Evolutionary conservation across 768 basidiomycete species (phyloP), one percentile per base, ranked within the genome.

Genomic region (Tylopilus rubrobrunneus): DNA sequence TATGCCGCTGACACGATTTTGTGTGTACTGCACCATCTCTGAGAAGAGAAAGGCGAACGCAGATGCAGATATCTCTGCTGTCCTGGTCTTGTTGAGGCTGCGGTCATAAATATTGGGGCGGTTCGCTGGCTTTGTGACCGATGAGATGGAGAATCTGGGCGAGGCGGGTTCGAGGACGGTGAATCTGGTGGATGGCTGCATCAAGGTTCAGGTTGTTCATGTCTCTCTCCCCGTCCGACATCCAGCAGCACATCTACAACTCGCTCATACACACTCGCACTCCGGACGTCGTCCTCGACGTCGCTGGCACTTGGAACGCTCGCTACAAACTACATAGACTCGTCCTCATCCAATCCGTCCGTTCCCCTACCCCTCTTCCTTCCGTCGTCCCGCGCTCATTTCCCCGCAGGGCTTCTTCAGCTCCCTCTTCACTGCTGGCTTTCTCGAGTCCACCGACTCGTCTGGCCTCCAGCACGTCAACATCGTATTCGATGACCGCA

Each of bases 11-110:
- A 98, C 96, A 49, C 93, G 83, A 65, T 92, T 94, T 74, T 98
- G 97, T 1, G 92, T 96, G 72, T 98, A 98, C 69, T 94, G 88
- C 2, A 99, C 87, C 12, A 94, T 77, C 73, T 98, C 95, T 5
- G 89, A 89, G 71, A 98, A 94, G 53, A 98, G 78, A 67, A 97
- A 98, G 0, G 88, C 79, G 67, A 92, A 94, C 1, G 93, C 88
- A 3, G 86, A 79, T 5, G 85, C 77, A 15, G 89, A 88, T 48
- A 96, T 91, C 67, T 98, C 96, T 25, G 85, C 73, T 12, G 83
- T 78, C 41, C 90, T 84, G 2, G 90, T 85, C 77, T 94, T 96
- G 77, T 89, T 92, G 60, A 97, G 77, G 45, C 81, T 85, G 53
- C 94, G 80, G 64, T 98, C 96, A 71, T 96, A 92, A 56, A 98